Base-by-base conservation (phyloP, 176 grass and related monocot genomes). In the Bothriochloa decipiens region DNA sequence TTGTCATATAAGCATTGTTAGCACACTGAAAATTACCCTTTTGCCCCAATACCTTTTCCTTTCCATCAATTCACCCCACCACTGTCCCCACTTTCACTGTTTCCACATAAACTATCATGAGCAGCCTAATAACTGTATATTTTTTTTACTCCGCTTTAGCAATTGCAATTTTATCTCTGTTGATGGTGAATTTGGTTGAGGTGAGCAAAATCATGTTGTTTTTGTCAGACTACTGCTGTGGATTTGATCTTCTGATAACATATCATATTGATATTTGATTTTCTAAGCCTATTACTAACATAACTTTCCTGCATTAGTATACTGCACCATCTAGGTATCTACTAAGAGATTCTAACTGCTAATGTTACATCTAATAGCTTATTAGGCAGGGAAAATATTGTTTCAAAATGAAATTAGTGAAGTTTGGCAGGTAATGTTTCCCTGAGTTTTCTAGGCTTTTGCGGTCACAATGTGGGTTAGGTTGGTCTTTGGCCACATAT, bases 1-100 rank as follows among this genome's bases (percentile, higher is more conserved):
- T 18, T 52, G 11, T 37, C 45, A 81, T 81, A 37, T 80, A n/a
- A 65, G 64, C 28, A 68, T 23, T 67, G 3, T 68, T 52, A 52
- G 13, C 3, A 20, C 62, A 80, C 41, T 67, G 4, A 40, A 45
- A 42, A 42, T 42, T 39, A 29, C 42, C 41, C 14, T 27, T 33
- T 75, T 23, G 5, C 8, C 5, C 29, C 5, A 25, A 8, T 76
- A n/a, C 20, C 15, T n/a, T 27, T 37, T 63, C 40, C 35, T 70
- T 41, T 18, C 10, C 67, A 41, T 37, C 18, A 41, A 9, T 36
- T 20, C 67, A 35, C 15, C 15, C 16, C 16, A 52, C 14, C 47
- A 1, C 8, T 42, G 40, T 42, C 3, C 18, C 67, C 35, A 41
- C 18, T 70, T 70, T 70, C 67, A 10, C 18, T 41, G 23, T n/a